Evolutionary conservation across 23 red algal species (phyloP), one percentile per base, ranked within the genome.

Genomic region (Agarophyton chilense): DNA sequence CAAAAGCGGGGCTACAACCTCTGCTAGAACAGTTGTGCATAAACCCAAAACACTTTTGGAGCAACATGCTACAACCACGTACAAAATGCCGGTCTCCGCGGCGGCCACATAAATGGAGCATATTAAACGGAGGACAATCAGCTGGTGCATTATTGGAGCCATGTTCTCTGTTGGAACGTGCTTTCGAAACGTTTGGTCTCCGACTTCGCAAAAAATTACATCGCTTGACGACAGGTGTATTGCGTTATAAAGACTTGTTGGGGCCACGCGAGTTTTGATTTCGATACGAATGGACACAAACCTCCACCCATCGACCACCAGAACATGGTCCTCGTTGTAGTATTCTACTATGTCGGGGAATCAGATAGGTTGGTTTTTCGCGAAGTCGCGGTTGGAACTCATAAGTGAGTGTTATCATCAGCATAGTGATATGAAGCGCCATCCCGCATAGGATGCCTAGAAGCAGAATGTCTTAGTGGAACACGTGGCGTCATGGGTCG

Each of bases 51-150:
- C 67, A 5, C 7, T 47, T 11, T 41, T 26, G 35, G 12, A 47
- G 42, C 34, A 73, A 34, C 67, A 34, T 10, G 7, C 8, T 6
- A 74, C 68, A 13, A 74, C 21, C 6, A 47, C 34, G 68, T 74
- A 74, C 36, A 74, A 24, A 44, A 74, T 47, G 5, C 28, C 68
- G 8, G 68, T 74, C 68, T 74, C 68, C 6, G 68, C 68, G 68
- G 68, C 68, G 36, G 42, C 68, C 6, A 74, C 68, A 74, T 74
- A 74, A 47, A 74, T 74, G 42, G 7, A 7, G 34, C 41, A 5
- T 33, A 5, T 5, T 10, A 47, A 19, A 44, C 68, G 10, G 21
- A 74, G 36, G 6, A 74, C 68, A 19, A 47, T 10, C 36, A 41
- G 6, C 42, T 74, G 68, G 6, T 74, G 68, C 42, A 74, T 47